phyloP scores from a whole-genome alignment of 352 stramenopile genomes.

The Thraustochytrium striatum region DNA sequence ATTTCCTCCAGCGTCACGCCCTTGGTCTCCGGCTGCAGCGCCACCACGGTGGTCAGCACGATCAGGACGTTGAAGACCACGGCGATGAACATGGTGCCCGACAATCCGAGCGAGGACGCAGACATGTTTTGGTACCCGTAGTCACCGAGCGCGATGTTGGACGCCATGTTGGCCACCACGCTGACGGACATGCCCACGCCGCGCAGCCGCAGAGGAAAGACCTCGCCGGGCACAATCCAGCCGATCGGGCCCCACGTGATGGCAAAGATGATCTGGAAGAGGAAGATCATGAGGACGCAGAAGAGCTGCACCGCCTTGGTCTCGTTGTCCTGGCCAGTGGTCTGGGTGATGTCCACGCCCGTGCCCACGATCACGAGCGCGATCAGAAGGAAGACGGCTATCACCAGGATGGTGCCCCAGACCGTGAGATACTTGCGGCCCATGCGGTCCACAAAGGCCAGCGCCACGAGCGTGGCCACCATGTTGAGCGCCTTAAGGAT shows the following conservation, averaged over 20 bases:
- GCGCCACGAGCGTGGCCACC: slow-evolving; percentile 3
- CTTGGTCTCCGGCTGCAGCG: slow-evolving; percentile 34
- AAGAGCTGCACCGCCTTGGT: slow-evolving; percentile 48
- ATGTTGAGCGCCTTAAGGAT: slow-evolving; percentile 42
- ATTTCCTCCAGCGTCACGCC: slow-evolving; percentile 27
- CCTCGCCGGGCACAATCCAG: slow-evolving; percentile 65
- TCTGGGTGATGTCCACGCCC: slow-evolving; percentile 57
- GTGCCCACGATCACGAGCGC: slow-evolving; percentile 57
- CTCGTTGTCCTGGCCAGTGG: slow-evolving; percentile 50
- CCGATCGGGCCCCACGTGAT: slow-evolving; percentile 63
- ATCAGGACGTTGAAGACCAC: slow-evolving; percentile 34
- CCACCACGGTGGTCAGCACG: background rate
- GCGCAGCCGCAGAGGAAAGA: slow-evolving; percentile 62
- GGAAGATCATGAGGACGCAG: slow-evolving; percentile 58
- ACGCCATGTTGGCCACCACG: slow-evolving; percentile 23
- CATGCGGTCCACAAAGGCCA: slow-evolving; percentile 27
- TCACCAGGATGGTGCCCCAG: slow-evolving; percentile 56
- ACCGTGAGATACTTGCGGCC: slow-evolving; percentile 53
- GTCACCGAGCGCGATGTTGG: slow-evolving; percentile 44
- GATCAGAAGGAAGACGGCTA: slow-evolving; percentile 60
- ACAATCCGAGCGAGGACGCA: background rate
- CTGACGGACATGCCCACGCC: slow-evolving; percentile 58
- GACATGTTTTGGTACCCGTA: background rate
- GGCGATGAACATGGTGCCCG: background rate
- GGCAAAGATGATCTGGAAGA: slow-evolving; percentile 63